Conservation (phyloP, 768 basidiomycete genomes). For the Leccinum barrowsii region DNA sequence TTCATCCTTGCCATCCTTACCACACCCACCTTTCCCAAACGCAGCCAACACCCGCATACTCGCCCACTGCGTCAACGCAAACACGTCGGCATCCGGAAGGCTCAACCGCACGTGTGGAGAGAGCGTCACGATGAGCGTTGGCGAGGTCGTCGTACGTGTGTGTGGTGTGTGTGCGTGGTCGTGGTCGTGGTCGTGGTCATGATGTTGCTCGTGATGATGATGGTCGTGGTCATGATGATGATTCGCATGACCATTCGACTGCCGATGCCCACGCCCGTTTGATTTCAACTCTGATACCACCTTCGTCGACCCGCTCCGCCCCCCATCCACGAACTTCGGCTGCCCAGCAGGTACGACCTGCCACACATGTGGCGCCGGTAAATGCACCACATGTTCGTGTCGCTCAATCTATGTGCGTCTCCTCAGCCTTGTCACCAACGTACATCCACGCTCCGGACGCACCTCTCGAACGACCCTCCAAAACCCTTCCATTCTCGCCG, state of each 20-base stretch:
- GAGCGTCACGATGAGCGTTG: slow-evolving; percentile 69
- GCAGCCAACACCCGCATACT: slow-evolving; percentile 63
- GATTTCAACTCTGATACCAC: not conserved
- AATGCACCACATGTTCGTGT: slow-evolving; percentile 78
- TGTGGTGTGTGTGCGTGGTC: not conserved
- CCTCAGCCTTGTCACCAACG: not conserved
- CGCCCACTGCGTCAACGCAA: slow-evolving; percentile 73
- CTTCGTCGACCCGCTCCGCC: not conserved
- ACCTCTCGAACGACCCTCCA: slow-evolving; percentile 81
- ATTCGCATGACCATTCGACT: slow-evolving; percentile 9
- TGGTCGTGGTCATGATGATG: slow-evolving; percentile 6
- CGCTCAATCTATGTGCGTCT: slow-evolving; percentile 60
- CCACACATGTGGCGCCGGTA: slow-evolving; percentile 87
- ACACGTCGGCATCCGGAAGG: slow-evolving; percentile 64
- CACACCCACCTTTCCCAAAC: slow-evolving; percentile 36
- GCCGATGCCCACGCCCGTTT: not conserved
- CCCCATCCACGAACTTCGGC: slow-evolving; percentile 10
- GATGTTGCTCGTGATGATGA: slow-evolving; percentile 10
- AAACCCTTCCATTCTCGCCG: slow-evolving; percentile 78
- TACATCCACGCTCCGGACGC: slow-evolving; percentile 17
- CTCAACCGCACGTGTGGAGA: slow-evolving; percentile 71
- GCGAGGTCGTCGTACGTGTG: slow-evolving; percentile 19
- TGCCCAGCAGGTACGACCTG: slow-evolving; percentile 58
- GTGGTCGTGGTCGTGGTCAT: slow-evolving; percentile 2
- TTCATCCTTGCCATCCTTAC: slow-evolving; percentile 19